Evolutionary conservation across 106 monocot species (phyloP).

Genomic region (Dendrobium huoshanense): DNA sequence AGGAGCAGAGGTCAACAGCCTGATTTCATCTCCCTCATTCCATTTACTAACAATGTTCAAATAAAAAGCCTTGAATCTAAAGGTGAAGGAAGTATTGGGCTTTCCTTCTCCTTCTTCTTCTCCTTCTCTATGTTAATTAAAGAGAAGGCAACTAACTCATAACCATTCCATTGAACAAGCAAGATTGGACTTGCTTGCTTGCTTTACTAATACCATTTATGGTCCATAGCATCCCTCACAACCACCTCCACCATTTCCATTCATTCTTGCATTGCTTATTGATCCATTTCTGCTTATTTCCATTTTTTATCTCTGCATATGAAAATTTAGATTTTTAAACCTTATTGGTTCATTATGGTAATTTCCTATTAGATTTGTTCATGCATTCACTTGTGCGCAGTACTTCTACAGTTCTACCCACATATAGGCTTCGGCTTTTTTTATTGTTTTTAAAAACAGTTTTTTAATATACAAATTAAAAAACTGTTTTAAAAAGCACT

Average conservation of each 20-base stretch:
- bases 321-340: background rate
- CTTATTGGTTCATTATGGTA: background rate
- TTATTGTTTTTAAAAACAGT: too few species aligned
- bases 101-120: background rate
- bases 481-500: too few species aligned
- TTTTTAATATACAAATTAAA: too few species aligned
- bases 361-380: background rate
- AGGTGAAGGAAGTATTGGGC: background rate
- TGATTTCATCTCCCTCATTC: background rate
- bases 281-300: background rate
- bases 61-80: background rate
- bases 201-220: background rate
- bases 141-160: background rate
- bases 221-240: background rate
- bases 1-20: background rate
- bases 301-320: background rate
- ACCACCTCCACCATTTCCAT: background rate
- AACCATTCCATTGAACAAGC: slow-evolving; percentile 8
- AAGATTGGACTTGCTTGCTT: background rate
- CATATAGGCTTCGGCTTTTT: background rate
- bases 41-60: background rate
- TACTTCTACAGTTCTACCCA: background rate
- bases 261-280: slow-evolving; percentile 7
- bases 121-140: background rate
- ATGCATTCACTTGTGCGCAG: background rate